These are phyloP conservation scores for Zelonia costaricensis DNA, from an alignment of 208 protist genomes.

Conservation along the genomic window DNA sequence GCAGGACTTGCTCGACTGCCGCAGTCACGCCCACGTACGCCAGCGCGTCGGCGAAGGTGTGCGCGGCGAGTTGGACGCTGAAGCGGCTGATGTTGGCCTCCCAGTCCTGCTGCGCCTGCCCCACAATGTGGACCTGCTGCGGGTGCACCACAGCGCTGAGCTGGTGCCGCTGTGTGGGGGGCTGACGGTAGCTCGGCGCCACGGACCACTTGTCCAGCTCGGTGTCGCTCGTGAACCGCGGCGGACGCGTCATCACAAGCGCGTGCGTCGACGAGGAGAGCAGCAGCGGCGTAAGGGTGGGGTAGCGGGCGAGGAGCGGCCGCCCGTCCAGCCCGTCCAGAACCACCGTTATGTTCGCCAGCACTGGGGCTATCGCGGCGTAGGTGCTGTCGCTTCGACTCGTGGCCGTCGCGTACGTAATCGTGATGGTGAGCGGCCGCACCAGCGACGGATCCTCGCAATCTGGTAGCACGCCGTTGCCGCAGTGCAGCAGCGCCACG, in stretches of 20 bases:
- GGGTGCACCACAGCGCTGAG: conserved; percentile 5
- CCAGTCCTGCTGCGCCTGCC: conserved; percentile 28
- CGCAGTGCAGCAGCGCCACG: conserved; percentile 12
- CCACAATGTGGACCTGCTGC: conserved; percentile 14
- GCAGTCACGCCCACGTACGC: not conserved
- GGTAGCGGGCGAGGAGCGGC: conserved; percentile 26
- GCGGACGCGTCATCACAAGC: conserved; percentile 27
- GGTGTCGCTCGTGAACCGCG: not conserved
- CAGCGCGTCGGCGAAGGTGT: conserved; percentile 9
- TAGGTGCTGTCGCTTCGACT: not conserved
- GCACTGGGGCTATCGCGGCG: too few relatives aligned
- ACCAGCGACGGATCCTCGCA: conserved; percentile 3
- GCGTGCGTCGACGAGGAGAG: conserved; percentile 15
- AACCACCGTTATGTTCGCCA: conserved; percentile 14
- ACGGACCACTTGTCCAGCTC: too few relatives aligned
- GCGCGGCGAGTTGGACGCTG: conserved; percentile 10
- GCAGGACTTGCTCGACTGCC: not conserved
- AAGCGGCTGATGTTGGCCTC: conserved; percentile 26
- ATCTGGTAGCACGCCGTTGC: too few relatives aligned
- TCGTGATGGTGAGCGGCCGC: conserved; percentile 20
- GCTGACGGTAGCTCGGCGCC: too few relatives aligned
- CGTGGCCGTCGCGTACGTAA: not conserved
- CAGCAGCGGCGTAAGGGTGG: conserved; percentile 33
- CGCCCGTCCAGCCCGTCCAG: conserved; percentile 31
- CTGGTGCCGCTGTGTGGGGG: conserved; percentile 1